Evolutionary conservation across 1,284 basidiomycete genomes (phyloP).

Genomic region (Mixia osmundae): DNA sequence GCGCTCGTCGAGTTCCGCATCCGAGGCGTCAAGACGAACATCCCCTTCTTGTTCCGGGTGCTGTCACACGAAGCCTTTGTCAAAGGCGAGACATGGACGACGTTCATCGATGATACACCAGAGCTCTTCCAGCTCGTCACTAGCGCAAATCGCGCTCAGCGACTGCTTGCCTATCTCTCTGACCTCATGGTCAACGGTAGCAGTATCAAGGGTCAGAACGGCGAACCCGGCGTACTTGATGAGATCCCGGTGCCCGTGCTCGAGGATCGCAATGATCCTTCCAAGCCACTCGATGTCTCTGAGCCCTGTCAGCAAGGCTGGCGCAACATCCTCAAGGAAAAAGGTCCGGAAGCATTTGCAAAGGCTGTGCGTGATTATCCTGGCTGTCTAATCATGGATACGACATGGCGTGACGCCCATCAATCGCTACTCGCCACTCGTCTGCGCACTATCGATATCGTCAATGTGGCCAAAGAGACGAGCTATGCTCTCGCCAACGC

Average conservation of each 20-base stretch:
- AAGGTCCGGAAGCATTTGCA: conserved; percentile 94
- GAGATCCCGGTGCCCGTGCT: conserved; percentile 71
- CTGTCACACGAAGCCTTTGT: conserved; percentile 96
- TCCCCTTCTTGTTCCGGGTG: conserved; percentile 95
- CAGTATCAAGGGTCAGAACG: conserved; percentile 62
- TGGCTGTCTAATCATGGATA: conserved; percentile 48
- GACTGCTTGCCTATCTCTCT: conserved; percentile 85
- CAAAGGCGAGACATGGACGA: conserved; percentile 92
- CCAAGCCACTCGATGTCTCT: conserved; percentile 51
- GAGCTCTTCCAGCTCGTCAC: conserved; percentile 96
- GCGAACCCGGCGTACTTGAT: conserved; percentile 81
- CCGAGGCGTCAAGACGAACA: conserved; percentile 65
- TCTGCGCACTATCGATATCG: conserved; percentile 89
- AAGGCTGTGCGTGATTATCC: conserved; percentile 94
- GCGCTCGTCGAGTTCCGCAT: conserved; percentile 98
- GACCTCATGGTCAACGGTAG: conserved; percentile 96
- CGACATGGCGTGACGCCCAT: conserved; percentile 98
- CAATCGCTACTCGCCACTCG: conserved; percentile 93
- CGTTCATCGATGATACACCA: conserved; percentile 97
- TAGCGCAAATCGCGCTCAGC: conserved; percentile 95
- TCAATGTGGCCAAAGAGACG: conserved; percentile 96
- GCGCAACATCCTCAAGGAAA: conserved; percentile 96
- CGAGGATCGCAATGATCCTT: conserved; percentile 48
- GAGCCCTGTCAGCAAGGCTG: conserved; percentile 72
- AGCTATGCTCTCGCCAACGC: conserved; percentile 84